Evolutionary conservation across 768 basidiomycete genomes (phyloP), one percentile per base, ranked within the genome.

Genomic region (Termitomyces titanicus): DNA sequence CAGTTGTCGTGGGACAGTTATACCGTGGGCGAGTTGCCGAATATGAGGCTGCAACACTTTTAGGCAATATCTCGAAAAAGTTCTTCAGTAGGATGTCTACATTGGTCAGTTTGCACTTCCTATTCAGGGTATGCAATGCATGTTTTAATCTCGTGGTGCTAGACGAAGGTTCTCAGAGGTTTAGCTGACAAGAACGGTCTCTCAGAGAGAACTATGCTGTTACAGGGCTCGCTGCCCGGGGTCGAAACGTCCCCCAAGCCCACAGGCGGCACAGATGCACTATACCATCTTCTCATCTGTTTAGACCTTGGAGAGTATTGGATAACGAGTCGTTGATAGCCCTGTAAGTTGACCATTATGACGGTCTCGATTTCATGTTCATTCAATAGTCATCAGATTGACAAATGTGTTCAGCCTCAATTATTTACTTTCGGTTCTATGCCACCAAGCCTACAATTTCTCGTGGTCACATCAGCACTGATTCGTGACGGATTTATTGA

Each of bases 271-370:
- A 68, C 78, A 25, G 79, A 81, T 33, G 76, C 80, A 20, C 65
- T 88, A 51, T 74, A 79, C 53, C 77, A 86, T 61, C 68, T 88
- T 10, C 68, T 86, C 18, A 65, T 80, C 17, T 74, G 78, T 33
- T 64, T 86, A 34, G 82, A 82, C 60, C 67, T 82, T 29, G 76
- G 73, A 3, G 77, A 82, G 7, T 88, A 84, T 84, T 87, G 86
- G 86, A 62, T 68, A 10, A 57, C 59, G 40, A 55, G 56, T 46
- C 48, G 47, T 45, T 49, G 58, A 58, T 57, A 58, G 33, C 9
- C 13, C 47, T 29, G 22, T 40, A 15, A 42, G 25, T 24, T 53
- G 52, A 24, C 33, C 25, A 27, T 25, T 44, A 17, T 4, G 18
- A 31, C n/a, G 11, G 18, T 13, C 7, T 9, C n/a, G 5, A 20